Conservation (phyloP, 1,284 basidiomycete species). For the Leccinum pseudoinsigne region DNA sequence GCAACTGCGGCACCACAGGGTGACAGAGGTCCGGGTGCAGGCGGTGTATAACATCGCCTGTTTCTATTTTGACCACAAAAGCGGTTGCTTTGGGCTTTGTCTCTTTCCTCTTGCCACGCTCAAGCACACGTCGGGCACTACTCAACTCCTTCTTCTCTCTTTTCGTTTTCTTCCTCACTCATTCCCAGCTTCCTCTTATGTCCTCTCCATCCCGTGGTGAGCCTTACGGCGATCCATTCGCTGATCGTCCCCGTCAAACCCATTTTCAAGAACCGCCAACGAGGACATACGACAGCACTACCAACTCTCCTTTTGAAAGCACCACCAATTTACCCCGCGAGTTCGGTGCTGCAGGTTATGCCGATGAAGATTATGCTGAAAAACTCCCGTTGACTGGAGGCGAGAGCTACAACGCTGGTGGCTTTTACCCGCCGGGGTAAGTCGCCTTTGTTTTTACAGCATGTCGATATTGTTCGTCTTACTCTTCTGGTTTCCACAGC, state of each 20-base stretch:
- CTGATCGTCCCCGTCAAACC: slow-evolving; percentile 58
- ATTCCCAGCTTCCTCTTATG: slow-evolving; percentile 37
- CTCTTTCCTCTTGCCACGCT: slow-evolving; percentile 10
- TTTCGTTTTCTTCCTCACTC: slow-evolving; percentile 6
- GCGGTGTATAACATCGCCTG: slow-evolving; percentile 39
- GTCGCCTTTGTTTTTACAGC: slow-evolving; percentile 27
- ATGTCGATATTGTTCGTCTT: background rate
- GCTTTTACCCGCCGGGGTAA: slow-evolving; percentile 73
- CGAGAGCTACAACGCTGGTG: slow-evolving; percentile 49
- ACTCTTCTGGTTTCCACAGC: slow-evolving; percentile 34
- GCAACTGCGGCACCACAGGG: slow-evolving; percentile 18
- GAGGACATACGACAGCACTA: slow-evolving; percentile 42
- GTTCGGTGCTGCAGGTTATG: slow-evolving; percentile 46
- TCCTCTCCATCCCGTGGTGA: slow-evolving; percentile 45
- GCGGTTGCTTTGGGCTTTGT: slow-evolving; percentile 15
- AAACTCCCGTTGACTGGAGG: slow-evolving; percentile 68
- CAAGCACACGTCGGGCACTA: slow-evolving; percentile 5
- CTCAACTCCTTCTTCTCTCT: slow-evolving; percentile 10
- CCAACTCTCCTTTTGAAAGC: slow-evolving; percentile 52
- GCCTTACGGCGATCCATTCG: slow-evolving; percentile 63
- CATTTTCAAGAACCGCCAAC: slow-evolving; percentile 57
- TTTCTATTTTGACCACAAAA: slow-evolving; percentile 34
- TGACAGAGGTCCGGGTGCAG: slow-evolving; percentile 29
- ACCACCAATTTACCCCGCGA: slow-evolving; percentile 55
- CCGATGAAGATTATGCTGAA: slow-evolving; percentile 68